Conservation (phyloP, 2,329 filamentous ascomycete species). For the Alternaria sp. region DNA sequence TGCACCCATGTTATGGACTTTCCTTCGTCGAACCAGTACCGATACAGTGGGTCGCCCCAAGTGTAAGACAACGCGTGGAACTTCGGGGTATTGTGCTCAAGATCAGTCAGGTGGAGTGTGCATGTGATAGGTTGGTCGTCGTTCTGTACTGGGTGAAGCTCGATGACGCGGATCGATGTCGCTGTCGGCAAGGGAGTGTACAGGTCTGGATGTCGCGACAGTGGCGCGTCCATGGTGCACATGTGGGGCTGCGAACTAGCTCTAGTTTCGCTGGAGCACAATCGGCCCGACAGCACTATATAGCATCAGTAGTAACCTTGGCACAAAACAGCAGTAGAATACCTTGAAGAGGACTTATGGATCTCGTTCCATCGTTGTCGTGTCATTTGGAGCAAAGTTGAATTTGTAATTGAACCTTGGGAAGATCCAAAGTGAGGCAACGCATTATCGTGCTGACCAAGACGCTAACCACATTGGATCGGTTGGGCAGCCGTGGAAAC, state of each 20-base stretch:
- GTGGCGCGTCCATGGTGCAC: background rate
- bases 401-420: background rate
- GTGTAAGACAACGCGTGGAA: constrained; percentile 12
- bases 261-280: background rate
- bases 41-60: constrained; percentile 7
- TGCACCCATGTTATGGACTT: background rate
- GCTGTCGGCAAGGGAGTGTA: background rate
- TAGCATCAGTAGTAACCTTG: background rate
- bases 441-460: background rate
- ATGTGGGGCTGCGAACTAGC: background rate
- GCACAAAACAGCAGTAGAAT: background rate
- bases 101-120: background rate
- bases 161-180: constrained; percentile 3
- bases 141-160: background rate
- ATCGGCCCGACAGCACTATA: background rate
- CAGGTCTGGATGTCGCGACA: background rate
- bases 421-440: background rate
- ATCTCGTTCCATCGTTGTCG: background rate
- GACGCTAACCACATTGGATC: background rate
- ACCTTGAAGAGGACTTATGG: background rate
- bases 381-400: background rate
- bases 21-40: background rate
- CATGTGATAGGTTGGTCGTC: background rate
- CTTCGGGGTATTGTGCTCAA: background rate
- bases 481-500: too few species aligned